Percentiles rank a stretch among this genome's conserved stretches.
Evolutionary conservation across 768 basidiomycete species (phyloP).

Genomic region (Inosperma sp.): DNA sequence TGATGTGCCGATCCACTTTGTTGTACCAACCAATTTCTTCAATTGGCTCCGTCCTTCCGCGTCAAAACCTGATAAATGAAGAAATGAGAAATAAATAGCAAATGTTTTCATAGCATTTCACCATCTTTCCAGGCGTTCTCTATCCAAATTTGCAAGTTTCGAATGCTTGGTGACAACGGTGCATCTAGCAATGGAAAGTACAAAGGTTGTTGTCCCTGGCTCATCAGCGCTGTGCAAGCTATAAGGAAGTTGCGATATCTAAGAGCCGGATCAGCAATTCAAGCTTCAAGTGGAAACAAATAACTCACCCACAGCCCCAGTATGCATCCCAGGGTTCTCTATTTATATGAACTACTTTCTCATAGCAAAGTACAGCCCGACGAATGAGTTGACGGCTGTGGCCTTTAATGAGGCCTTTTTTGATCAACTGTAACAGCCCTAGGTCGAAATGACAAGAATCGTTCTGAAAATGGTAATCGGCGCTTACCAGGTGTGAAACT

Average conservation of each 20-base stretch:
- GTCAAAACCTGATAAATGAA: conserved; percentile 56
- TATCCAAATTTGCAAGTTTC: conserved; percentile 73
- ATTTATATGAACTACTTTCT: conserved; percentile 53
- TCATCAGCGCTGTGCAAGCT: conserved; percentile 68
- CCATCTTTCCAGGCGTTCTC: conserved; percentile 78
- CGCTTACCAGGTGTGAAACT: conserved; percentile 62
- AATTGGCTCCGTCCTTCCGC: conserved; percentile 60
- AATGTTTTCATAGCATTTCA: conserved; percentile 22
- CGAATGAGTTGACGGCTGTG: conserved; percentile 46
- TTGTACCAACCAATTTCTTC: conserved; percentile 49
- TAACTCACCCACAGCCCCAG: conserved; percentile 72
- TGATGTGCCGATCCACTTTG: conserved; percentile 78
- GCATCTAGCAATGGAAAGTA: conserved; percentile 59
- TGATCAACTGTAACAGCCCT: conserved; percentile 67
- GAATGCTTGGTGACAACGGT: conserved; percentile 61
- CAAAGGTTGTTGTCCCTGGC: conserved; percentile 53
- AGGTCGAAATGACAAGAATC: not conserved
- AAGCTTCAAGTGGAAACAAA: conserved; percentile 1
- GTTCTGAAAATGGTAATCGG: too few relatives aligned
- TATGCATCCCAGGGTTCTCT: conserved; percentile 54
- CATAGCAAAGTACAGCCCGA: conserved; percentile 62
- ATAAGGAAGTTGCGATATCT: conserved; percentile 86
- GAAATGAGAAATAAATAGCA: conserved; percentile 12
- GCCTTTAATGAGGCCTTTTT: conserved; percentile 47
- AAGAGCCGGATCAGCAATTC: conserved; percentile 2